Conservation (phyloP, 306 rosid species). For the Dryas octopetala region DNA sequence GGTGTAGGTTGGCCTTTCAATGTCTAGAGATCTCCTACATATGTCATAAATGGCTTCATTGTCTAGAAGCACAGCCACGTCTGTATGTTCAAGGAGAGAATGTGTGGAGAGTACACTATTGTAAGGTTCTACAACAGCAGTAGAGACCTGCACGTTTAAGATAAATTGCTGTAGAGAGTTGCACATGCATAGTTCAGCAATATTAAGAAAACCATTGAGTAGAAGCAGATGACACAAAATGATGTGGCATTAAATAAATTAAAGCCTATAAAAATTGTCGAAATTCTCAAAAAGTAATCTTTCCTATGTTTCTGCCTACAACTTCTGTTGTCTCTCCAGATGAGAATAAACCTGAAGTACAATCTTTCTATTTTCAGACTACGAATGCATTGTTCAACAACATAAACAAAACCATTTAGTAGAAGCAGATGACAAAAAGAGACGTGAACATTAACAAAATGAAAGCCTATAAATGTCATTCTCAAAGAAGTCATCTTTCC, state of each 20-base stretch:
- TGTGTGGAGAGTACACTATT: constrained; percentile 73
- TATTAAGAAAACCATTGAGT: not conserved
- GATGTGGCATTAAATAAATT: too few species aligned
- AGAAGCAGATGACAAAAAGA: not conserved
- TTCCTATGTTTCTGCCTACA: not conserved
- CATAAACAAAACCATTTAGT: not conserved
- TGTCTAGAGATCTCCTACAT: constrained; percentile 69
- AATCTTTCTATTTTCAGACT: not conserved
- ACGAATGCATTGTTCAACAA: not conserved
- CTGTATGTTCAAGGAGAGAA: constrained; percentile 70
- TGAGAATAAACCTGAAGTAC: not conserved
- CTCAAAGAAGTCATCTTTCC: not conserved
- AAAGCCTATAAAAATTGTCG: not conserved
- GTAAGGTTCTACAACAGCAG: constrained; percentile 87
- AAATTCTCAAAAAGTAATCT: not conserved
- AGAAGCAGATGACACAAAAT: not conserved
- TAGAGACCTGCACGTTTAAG: constrained; percentile 54
- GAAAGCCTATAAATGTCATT: not conserved
- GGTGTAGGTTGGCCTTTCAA: constrained; percentile 67
- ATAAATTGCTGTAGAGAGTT: not conserved
- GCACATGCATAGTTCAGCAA: not conserved
- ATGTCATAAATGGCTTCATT: constrained; percentile 80
- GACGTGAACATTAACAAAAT: too few species aligned
- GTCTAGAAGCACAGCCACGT: constrained; percentile 70
- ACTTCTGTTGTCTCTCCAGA: not conserved